Base-by-base conservation (phyloP, 2,329 filamentous ascomycete genomes). In the Penicillium nordicum region DNA sequence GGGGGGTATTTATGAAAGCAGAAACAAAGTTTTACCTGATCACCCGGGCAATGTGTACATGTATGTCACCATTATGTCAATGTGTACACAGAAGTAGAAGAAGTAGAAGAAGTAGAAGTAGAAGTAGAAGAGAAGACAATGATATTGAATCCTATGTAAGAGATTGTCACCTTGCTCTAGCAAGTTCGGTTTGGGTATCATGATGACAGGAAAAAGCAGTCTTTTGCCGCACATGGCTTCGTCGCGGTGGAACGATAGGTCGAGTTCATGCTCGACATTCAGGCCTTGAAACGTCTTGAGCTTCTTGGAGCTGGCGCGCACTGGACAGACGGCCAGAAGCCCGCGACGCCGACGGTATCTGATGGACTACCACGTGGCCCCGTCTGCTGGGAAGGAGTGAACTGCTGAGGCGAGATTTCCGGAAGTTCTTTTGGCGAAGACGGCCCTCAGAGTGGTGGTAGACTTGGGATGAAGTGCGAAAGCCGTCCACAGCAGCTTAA, bases 401-500 rank as follows among this genome's bases (percentile, higher is more conserved):
- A 37, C 48, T 40, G 27, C 21, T 27, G 50, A 56, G 25, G 12
- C 9, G 30, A 37, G 16, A 46, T 48, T 46, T 45, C 48, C 32
- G 11, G 11, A 29, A 27, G 21, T 38, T 30, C 2, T 27, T 32
- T 25, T 40, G 43, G 50, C 21, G 34, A 48, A 40, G 14, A 42
- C 23, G 29, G 25, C 27, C 34, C 48, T 44, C 48, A 40, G 44
- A 32, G 50, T 51, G 40, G 16, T 50, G 37, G 32, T 30, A 52
- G 48, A 52, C 27, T 45, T 50, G 53, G 48, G 36, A 50, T 52
- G 36, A 27, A 44, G 34, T 34, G 40, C 37, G 40, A 51, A 48
- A 48, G 36, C 50, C 53, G 44, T 49, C 16, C 32, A 40, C 21
- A 51, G 23, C 65, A 57, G 41, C 65, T 78, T 74, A 87, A 60